These are phyloP conservation scores for Quercus parvula DNA, from an alignment of 306 rosid genomes.

Conservation along the genomic window DNA sequence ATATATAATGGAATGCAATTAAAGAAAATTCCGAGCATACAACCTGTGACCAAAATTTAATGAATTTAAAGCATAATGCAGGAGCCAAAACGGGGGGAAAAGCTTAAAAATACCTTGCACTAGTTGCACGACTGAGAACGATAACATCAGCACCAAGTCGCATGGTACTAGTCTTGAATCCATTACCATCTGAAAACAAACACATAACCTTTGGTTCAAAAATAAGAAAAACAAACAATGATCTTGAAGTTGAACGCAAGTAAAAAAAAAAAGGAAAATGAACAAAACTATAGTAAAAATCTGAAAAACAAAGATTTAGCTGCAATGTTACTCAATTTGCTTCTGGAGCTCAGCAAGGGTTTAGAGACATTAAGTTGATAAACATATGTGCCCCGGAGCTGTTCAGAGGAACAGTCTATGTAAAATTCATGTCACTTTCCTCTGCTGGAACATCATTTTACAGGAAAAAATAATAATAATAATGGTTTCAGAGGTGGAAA, in stretches of 20 bases:
- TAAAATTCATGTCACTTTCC: neutral
- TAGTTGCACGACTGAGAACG: slow-evolving; percentile 71
- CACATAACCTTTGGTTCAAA: slow-evolving; percentile 4
- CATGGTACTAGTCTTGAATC: slow-evolving; percentile 98
- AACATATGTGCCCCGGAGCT: neutral
- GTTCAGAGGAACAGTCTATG: neutral
- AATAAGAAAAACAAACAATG: slow-evolving; percentile 14
- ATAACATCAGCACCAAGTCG: slow-evolving; percentile 92
- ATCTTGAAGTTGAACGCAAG: slow-evolving; percentile 2
- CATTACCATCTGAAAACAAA: slow-evolving; percentile 82
- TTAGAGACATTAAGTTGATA: neutral
- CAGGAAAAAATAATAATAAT: neutral
- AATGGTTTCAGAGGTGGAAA: neutral
- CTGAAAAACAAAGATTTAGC: neutral
- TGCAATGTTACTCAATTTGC: neutral
- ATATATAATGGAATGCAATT: neutral
- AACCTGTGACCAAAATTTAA: neutral
- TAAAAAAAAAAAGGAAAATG: neutral
- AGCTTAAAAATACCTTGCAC: slow-evolving; percentile 39
- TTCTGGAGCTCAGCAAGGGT: neutral
- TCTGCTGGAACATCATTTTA: neutral
- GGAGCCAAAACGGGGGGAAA: slow-evolving; percentile 12
- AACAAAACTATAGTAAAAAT: neutral
- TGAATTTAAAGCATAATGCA: slow-evolving; percentile 3
- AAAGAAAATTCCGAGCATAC: neutral